Percentiles rank a stretch among this genome's conserved stretches.
These are phyloP conservation scores for Plantago coronopus DNA, from an alignment of 305 asterid genomes.

Conservation along the genomic window DNA sequence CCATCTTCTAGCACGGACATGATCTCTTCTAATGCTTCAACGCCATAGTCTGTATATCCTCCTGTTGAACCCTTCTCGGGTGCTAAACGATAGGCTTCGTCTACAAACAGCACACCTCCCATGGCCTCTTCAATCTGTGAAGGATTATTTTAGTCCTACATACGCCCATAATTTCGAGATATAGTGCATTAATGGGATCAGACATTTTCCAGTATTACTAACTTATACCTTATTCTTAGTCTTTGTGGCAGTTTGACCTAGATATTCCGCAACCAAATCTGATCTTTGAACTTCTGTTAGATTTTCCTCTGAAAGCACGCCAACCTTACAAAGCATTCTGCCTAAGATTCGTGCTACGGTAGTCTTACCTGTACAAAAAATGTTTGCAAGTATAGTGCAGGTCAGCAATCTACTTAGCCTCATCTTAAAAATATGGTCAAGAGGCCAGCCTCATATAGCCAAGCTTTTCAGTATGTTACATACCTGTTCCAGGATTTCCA, in stretches of 20 bases:
- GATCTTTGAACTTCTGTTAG: constrained; percentile 82
- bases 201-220: background rate
- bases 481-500: constrained; percentile 83
- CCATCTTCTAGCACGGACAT: constrained; percentile 92
- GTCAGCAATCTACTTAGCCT: background rate
- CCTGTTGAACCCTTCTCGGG: constrained; percentile 44
- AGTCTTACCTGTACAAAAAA: constrained; percentile 59
- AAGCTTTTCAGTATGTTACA: constrained; percentile 18
- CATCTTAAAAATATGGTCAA: background rate
- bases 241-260: constrained; percentile 89
- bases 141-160: background rate
- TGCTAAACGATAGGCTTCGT: constrained; percentile 73
- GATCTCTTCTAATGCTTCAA: constrained; percentile 85
- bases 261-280: constrained; percentile 76
- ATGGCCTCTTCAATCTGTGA: constrained; percentile 80
- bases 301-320: constrained; percentile 57
- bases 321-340: constrained; percentile 64
- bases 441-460: background rate
- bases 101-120: constrained; percentile 80
- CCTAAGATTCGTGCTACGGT: constrained; percentile 83
- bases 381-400: background rate
- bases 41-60: constrained; percentile 45
- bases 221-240: constrained; percentile 61
- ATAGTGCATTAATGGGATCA: background rate
- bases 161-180: background rate